Evolutionary conservation across 2,329 filamentous ascomycete species (phyloP).

Genomic region (Canariomyces notabilis): DNA sequence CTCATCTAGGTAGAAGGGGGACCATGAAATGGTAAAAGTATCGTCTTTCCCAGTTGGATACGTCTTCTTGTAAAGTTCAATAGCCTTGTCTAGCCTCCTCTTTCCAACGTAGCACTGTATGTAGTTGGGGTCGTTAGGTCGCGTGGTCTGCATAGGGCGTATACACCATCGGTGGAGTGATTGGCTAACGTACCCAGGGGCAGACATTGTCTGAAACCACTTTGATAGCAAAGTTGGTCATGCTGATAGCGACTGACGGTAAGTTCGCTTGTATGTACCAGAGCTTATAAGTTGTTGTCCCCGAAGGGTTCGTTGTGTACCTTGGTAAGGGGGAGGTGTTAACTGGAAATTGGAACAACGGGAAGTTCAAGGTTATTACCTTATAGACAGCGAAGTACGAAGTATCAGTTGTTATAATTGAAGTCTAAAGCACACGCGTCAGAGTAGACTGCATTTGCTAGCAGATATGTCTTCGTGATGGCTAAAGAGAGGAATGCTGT

Average conservation of each 20-base stretch:
- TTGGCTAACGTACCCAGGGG: not conserved
- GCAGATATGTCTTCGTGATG: too few species aligned
- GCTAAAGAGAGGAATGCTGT: too few species aligned
- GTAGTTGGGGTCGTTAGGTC: not conserved
- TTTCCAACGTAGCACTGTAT: conserved; percentile 70
- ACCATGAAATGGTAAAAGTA: conserved; percentile 67
- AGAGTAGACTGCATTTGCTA: too few species aligned
- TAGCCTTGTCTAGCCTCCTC: conserved; percentile 65
- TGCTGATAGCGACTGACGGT: not conserved
- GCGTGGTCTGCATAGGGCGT: not conserved
- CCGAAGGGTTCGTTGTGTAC: too few species aligned
- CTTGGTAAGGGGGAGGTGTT: too few species aligned
- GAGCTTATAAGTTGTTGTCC: not conserved
- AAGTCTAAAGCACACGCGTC: too few species aligned
- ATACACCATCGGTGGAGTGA: not conserved
- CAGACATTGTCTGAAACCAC: conserved; percentile 5
- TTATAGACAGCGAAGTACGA: too few species aligned
- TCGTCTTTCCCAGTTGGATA: conserved; percentile 55
- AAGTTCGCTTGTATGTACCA: not conserved
- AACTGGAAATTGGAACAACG: too few species aligned
- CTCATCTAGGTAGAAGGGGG: conserved; percentile 74
- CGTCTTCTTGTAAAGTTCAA: conserved; percentile 56
- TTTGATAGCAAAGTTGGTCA: conserved; percentile 3
- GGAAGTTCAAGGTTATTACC: too few species aligned
- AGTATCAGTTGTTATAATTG: too few species aligned